Conservation (phyloP, 345 rosid genomes). For the Populus nigra region DNA sequence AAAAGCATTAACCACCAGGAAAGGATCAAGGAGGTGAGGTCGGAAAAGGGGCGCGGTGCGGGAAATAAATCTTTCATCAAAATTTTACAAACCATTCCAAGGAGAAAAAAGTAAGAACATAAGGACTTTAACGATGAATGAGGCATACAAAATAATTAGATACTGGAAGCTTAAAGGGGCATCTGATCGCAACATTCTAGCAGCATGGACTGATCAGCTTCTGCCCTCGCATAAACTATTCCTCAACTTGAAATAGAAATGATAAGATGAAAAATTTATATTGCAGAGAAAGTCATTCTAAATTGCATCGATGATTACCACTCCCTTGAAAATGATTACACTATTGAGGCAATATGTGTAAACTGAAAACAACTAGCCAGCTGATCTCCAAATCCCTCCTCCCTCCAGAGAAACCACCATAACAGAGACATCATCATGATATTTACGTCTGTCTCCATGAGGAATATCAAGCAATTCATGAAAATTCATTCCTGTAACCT, state of each 20-base stretch:
- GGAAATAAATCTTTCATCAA: not conserved
- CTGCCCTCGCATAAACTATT: not conserved
- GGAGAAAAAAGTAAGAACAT: not conserved
- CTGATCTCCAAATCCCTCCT: conserved; percentile 93
- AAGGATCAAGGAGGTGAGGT: not conserved
- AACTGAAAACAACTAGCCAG: conserved; percentile 49
- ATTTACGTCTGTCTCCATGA: conserved; percentile 90
- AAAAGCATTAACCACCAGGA: not conserved
- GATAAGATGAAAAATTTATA: conserved; percentile 5
- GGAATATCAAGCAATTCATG: conserved; percentile 90
- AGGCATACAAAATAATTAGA: conserved; percentile 4
- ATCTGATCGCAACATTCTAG: not conserved
- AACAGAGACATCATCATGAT: conserved; percentile 93
- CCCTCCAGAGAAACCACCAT: conserved; percentile 98
- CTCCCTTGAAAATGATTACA: conserved; percentile 35
- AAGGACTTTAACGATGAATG: not conserved
- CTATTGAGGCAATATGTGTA: conserved; percentile 20
- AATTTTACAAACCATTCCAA: not conserved
- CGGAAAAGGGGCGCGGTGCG: not conserved
- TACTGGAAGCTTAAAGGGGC: not conserved
- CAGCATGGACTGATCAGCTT: not conserved
- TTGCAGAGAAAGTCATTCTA: conserved; percentile 29
- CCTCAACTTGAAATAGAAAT: not conserved
- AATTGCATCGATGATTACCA: conserved; percentile 38
- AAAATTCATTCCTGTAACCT: conserved; percentile 80